Evolutionary conservation across 1,139 yeast species (phyloP), one percentile per base, ranked within the genome.

Genomic region (Yamadazyma siamensis): DNA sequence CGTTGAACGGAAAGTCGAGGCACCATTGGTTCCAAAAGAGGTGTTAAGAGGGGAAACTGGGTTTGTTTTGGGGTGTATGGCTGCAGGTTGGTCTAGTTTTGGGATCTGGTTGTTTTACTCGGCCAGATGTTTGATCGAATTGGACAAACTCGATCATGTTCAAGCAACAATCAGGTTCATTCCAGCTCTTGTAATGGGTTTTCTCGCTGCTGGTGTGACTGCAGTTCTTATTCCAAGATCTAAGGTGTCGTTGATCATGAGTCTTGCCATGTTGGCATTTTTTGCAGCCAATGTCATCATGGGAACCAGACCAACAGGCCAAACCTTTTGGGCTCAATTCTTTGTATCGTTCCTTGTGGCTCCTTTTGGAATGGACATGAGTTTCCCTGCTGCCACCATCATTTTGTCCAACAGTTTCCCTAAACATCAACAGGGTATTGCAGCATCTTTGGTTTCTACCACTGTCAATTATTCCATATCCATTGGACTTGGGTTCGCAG

Each of bases 361-460:
- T 17, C 71, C 79, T 0, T 65, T 71, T 42, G 85, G 81, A 0
- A 76, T 79, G 80, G 85, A 79, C 47, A 66, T 74, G 61, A 73
- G 80, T 29, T 78, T 77, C 50, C 85, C 86, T 0, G 75, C 84
- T 0, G 80, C 74, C 2, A 66, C 77, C 7, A 60, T 78, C 32
- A 56, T 77, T 23, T 53, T 79, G 21, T 62, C 75, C 22, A 57
- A 67, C 27, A 54, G 64, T n/a, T 60, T 79, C 19, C 81, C 83
- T 0, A 52, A 58, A 26, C 54, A 66, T 14, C 68, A 72, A 36
- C 86, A 80, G 47, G 87, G 86, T 4, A 63, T 77, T 32, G 82
- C 85, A 0, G 86, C 80, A 0, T 75, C 84, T 0, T 57, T 80
- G 34, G 76, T 79, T 3, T 67, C 76, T 4, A 77, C 85, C 0